Conservation (phyloP, 768 basidiomycete species). For the Suillus subluteus region DNA sequence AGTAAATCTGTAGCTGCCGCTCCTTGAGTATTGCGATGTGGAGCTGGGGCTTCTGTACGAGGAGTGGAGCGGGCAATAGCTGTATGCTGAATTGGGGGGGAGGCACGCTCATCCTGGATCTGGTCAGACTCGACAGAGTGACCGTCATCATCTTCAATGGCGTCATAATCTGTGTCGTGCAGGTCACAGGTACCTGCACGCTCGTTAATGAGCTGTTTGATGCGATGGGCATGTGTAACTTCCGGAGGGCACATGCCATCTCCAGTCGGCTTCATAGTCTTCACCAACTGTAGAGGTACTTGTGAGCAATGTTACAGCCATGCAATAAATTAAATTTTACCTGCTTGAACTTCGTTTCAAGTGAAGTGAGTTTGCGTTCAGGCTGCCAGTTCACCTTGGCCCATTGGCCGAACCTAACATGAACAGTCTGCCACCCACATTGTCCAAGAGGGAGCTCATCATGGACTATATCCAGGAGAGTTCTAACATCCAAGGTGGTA, state of each 20-base stretch:
- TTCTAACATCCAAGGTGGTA: not conserved
- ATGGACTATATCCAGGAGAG: not conserved
- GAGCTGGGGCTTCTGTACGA: too few species aligned
- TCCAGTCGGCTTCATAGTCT: constrained; percentile 31
- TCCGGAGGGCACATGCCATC: constrained; percentile 23
- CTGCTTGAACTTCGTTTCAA: constrained; percentile 31
- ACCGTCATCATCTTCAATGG: too few species aligned
- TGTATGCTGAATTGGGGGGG: too few species aligned
- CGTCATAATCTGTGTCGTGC: too few species aligned
- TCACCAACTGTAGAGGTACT: constrained; percentile 23
- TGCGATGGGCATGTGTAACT: constrained; percentile 28
- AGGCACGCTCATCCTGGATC: too few species aligned
- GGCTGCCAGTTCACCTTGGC: not conserved
- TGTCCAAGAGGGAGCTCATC: constrained; percentile 7
- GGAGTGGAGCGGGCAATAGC: too few species aligned
- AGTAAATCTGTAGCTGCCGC: constrained; percentile 25
- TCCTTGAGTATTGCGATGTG: constrained; percentile 9
- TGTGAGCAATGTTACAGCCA: not conserved
- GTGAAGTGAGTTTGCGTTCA: not conserved
- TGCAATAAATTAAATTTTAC: constrained; percentile 13
- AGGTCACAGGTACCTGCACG: too few species aligned
- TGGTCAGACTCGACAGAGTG: too few species aligned
- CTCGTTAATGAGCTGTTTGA: too few species aligned
- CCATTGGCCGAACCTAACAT: constrained; percentile 5
- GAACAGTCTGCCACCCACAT: constrained; percentile 4